Percentiles rank a stretch among this genome's conserved stretches.
These are phyloP conservation scores for Stachybotrys echinatus DNA, from an alignment of 2,329 filamentous ascomycete genomes.

Conservation along the genomic window DNA sequence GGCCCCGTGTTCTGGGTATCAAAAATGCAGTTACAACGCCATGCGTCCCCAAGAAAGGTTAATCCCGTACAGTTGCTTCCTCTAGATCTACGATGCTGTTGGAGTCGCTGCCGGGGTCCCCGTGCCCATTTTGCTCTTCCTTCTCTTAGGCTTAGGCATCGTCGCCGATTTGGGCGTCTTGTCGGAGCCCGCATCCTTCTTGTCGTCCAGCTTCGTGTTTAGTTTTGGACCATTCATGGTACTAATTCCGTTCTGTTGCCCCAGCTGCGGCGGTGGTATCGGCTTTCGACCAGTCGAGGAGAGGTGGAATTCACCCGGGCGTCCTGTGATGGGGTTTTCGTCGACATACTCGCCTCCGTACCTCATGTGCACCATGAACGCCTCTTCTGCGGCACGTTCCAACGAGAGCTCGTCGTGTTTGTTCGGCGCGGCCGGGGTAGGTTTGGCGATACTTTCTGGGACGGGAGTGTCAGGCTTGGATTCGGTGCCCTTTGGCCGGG, in stretches of 20 bases:
- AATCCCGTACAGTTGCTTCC: no score
- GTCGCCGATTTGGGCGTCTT: conserved; percentile 38
- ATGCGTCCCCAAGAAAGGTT: background rate
- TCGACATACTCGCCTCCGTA: conserved; percentile 62
- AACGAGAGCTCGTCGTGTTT: conserved; percentile 34
- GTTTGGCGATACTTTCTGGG: conserved; percentile 30
- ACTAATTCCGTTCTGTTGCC: conserved; percentile 24
- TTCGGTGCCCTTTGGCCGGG: conserved; percentile 25
- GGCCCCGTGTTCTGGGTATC: conserved; percentile 14
- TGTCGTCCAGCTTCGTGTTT: conserved; percentile 36
- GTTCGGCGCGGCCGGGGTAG: conserved; percentile 16
- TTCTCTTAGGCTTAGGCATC: conserved; percentile 37
- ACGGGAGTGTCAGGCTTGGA: conserved; percentile 44
- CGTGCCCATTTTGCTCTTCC: conserved; percentile 41
- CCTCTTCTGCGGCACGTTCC: conserved; percentile 50
- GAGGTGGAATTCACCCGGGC: conserved; percentile 60
- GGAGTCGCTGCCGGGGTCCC: conserved; percentile 24
- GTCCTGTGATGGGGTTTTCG: conserved; percentile 62
- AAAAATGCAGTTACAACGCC: conserved; percentile 10
- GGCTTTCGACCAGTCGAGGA: conserved; percentile 53
- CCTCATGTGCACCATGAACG: conserved; percentile 50
- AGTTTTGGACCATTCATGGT: conserved; percentile 29
- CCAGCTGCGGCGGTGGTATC: conserved; percentile 24
- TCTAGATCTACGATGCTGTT: no score
- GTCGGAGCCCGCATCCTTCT: conserved; percentile 40